A percentile compares a stretch with the other conserved stretches of the same genome.
These are phyloP conservation scores for Microdochium nivale DNA, from an alignment of 2,329 filamentous ascomycete genomes.

Conservation along the genomic window DNA sequence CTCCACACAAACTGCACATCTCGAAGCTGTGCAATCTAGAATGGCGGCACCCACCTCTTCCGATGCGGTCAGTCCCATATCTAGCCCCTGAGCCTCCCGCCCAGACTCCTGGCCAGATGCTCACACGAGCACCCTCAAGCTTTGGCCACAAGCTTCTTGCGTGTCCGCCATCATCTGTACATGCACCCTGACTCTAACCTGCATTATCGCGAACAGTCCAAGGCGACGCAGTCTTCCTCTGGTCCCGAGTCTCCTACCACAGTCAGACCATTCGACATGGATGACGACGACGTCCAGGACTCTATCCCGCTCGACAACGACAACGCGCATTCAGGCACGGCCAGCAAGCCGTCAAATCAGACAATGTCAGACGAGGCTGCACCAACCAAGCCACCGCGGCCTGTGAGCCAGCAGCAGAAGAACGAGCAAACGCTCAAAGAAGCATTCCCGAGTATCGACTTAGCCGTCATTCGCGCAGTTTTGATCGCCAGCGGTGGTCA, in stretches of 20 bases:
- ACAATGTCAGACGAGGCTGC: slow-evolving; percentile 21
- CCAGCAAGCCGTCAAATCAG: slow-evolving; percentile 23
- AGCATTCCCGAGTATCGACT: slow-evolving; percentile 82
- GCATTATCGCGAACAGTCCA: slow-evolving; percentile 24
- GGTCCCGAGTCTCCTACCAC: slow-evolving; percentile 59
- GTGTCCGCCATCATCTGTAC: slow-evolving; percentile 5
- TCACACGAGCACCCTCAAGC: neutral
- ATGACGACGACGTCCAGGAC: slow-evolving; percentile 63
- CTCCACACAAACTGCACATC: neutral
- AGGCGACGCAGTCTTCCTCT: slow-evolving; percentile 26
- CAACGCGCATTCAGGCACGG: slow-evolving; percentile 14
- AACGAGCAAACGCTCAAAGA: slow-evolving; percentile 84
- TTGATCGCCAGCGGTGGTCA: slow-evolving; percentile 76
- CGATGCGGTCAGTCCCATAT: neutral
- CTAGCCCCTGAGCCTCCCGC: neutral
- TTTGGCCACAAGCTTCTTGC: neutral
- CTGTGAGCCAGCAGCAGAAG: slow-evolving; percentile 72
- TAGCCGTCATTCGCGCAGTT: slow-evolving; percentile 75
- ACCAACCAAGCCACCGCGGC: slow-evolving; percentile 79
- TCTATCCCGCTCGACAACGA: slow-evolving; percentile 40
- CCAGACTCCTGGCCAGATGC: neutral
- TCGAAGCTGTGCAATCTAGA: neutral
- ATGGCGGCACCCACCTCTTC: neutral
- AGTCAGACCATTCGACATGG: slow-evolving; percentile 55
- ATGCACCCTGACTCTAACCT: slow-evolving; percentile 4